These are phyloP conservation scores for Globisporangium acanthophoron DNA, from an alignment of 352 stramenopile genomes.

Conservation along the genomic window DNA sequence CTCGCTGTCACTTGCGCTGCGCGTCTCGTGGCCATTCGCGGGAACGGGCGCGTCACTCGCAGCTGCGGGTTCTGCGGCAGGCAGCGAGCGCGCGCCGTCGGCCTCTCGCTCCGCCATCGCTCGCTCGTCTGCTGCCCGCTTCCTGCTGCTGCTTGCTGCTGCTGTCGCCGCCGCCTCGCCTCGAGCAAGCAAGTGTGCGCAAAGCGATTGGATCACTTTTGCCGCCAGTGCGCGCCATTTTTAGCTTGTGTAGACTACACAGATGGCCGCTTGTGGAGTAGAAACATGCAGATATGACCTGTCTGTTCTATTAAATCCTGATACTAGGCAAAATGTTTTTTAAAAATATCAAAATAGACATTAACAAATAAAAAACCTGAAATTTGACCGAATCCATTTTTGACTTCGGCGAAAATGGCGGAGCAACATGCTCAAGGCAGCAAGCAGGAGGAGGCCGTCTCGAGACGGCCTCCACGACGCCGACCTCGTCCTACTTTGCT, in stretches of 20 bases:
- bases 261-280: not conserved
- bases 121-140: not conserved
- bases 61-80: not conserved
- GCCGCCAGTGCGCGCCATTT: conserved; percentile 9
- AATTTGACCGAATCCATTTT: no score
- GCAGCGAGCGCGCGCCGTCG: not conserved
- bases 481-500: no score
- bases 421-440: no score
- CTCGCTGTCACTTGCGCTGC: not conserved
- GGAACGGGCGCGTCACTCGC: not conserved
- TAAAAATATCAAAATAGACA: no score
- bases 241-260: not conserved
- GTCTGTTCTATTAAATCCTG: no score
- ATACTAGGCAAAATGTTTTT: no score
- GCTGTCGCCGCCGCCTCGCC: not conserved
- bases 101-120: not conserved
- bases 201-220: conserved; percentile 1
- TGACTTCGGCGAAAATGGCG: no score
- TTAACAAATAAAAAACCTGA: no score
- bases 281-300: not conserved
- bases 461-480: no score
- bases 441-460: no score
- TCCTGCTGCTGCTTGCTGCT: not conserved
- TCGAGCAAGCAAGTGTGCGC: not conserved
- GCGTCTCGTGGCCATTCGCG: not conserved